Percentiles rank a stretch among this genome's conserved stretches.
These are phyloP conservation scores for Scolecobasidium constrictum DNA, from an alignment of 2,329 filamentous ascomycete genomes.

Conservation along the genomic window DNA sequence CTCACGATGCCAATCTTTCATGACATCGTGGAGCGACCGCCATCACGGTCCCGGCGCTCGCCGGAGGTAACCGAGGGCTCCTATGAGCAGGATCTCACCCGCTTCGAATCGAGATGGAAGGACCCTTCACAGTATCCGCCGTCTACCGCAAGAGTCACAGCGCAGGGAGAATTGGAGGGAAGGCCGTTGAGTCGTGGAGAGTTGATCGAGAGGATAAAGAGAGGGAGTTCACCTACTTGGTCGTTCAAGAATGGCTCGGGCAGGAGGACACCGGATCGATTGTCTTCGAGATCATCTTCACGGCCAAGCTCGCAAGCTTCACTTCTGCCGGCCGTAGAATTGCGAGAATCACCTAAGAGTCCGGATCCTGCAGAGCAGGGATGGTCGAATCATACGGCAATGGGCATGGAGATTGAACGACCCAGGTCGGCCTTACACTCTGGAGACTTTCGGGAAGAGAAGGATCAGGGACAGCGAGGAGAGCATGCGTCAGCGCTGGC, in stretches of 20 bases:
- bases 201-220: slow-evolving; percentile 76
- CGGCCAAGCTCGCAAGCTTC: slow-evolving; percentile 10
- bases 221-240: slow-evolving; percentile 66
- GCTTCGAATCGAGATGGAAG: neutral
- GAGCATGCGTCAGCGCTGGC: slow-evolving; percentile 17
- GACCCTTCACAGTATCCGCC: neutral
- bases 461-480: neutral
- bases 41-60: neutral
- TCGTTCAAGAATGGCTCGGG: slow-evolving; percentile 27
- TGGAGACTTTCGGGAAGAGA: slow-evolving; percentile 41
- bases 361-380: neutral
- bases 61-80: neutral
- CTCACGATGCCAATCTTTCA: slow-evolving; percentile 11
- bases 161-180: slow-evolving; percentile 1
- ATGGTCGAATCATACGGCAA: slow-evolving; percentile 14
- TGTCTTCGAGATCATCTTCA: slow-evolving; percentile 14
- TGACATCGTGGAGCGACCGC: slow-evolving; percentile 6
- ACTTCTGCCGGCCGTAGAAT: slow-evolving; percentile 23
- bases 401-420: slow-evolving; percentile 55
- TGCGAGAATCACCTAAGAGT: slow-evolving; percentile 21
- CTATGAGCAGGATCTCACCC: neutral
- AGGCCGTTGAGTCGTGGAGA: slow-evolving; percentile 52
- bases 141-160: neutral
- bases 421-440: slow-evolving; percentile 64
- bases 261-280: slow-evolving; percentile 14